Base-by-base conservation (phyloP, 257 asterid species). In the Ilex asprella region DNA sequence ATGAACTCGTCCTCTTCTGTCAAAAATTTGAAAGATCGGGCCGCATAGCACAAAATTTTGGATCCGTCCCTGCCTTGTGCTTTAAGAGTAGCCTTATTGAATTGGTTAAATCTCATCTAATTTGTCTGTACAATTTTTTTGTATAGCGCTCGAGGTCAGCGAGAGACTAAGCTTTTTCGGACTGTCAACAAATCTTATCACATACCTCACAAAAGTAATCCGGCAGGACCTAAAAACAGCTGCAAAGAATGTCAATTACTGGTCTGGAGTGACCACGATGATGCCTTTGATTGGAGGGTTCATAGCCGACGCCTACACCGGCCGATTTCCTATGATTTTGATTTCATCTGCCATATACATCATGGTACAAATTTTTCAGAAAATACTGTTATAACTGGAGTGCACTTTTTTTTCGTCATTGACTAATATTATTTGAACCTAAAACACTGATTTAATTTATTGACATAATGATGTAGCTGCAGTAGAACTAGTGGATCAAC, bases 261-360 rank as follows among this genome's bases (percentile, higher is more conserved):
- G 57, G 57, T n/a, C 57, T 2, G 57, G 57, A 7, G 30, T 53
- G 11, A 53, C 57, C 57, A 53, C 57, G 15, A n/a, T 16, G 30
- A 15, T 53, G 57, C 57, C 57, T 14, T 21, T 53, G 5, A 3
- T 53, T 21, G 57, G 57, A 15, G 57, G 57, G 5, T 21, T 53
- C 30, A 15, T 53, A 53, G 57, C 57, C 11, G 57, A 53, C 15
- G 57, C 57, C 3, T 53, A 53, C 57, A 53, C 57, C 7, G 57
- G 57, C 11, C 27, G 27, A 14, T 53, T 53, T n/a, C 3, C 30
- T 53, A 14, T 53, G 57, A n/a, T 53, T 27, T 21, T 53, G 11
- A 15, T 14, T 16, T 15, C 57, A 7, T 53, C 57, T 53, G 30
- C 30, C 27, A 21, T 53, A 3, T 53, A 53, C 15, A 3, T 53